Conservation (phyloP, 1,139 yeast species). For the Geotrichum carabidarum region DNA sequence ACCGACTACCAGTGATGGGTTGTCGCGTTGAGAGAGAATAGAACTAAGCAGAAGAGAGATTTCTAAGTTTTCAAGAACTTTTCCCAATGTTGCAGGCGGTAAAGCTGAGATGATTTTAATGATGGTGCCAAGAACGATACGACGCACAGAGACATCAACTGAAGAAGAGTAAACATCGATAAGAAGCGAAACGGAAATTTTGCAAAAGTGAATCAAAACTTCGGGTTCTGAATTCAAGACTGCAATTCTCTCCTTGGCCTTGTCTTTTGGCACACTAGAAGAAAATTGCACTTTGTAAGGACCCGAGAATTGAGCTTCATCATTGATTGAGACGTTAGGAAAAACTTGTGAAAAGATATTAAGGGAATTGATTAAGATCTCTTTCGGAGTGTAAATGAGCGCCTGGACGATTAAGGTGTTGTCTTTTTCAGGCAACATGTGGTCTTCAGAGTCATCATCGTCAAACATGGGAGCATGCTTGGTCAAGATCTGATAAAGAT, state of each 20-base stretch:
- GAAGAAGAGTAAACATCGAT: slow-evolving; percentile 70
- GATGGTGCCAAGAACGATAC: slow-evolving; percentile 53
- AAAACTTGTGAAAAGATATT: slow-evolving; percentile 54
- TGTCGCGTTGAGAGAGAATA: slow-evolving; percentile 54
- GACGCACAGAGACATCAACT: slow-evolving; percentile 62
- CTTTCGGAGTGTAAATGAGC: slow-evolving; percentile 70
- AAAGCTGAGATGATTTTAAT: slow-evolving; percentile 47
- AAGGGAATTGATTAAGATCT: slow-evolving; percentile 52
- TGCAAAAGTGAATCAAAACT: slow-evolving; percentile 41
- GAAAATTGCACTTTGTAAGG: slow-evolving; percentile 34
- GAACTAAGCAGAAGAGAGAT: slow-evolving; percentile 53
- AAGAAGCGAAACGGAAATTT: slow-evolving; percentile 54
- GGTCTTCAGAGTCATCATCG: slow-evolving; percentile 22
- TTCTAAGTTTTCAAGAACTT: slow-evolving; percentile 31
- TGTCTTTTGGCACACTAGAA: slow-evolving; percentile 17
- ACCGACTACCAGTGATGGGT: slow-evolving; percentile 45
- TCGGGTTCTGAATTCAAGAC: slow-evolving; percentile 23
- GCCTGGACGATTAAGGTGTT: slow-evolving; percentile 54
- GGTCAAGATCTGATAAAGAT: slow-evolving; percentile 35
- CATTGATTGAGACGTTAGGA: slow-evolving; percentile 29
- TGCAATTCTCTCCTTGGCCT: slow-evolving; percentile 16
- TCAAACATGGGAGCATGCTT: slow-evolving; percentile 33
- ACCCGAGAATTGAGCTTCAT: slow-evolving; percentile 25
- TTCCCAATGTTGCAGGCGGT: slow-evolving; percentile 24
- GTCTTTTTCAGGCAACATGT: slow-evolving; percentile 24